Evolutionary conservation across 1,284 basidiomycete species (phyloP), one percentile per base, ranked within the genome.

Genomic region (Ustilago cynodontis): DNA sequence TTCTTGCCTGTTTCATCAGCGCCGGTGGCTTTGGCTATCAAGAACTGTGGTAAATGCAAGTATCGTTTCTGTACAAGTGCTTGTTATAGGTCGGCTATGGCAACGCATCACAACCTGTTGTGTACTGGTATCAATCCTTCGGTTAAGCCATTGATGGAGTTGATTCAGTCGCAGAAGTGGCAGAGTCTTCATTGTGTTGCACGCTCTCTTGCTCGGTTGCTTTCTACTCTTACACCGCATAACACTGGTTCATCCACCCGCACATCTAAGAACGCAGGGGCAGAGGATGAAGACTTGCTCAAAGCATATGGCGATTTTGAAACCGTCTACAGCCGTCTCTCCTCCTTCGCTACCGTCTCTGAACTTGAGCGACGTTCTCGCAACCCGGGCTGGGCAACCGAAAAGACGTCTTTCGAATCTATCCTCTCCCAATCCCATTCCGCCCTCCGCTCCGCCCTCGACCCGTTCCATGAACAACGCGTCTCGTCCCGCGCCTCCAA

Each of bases 51-150:
- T 51, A 61, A 47, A 20, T 77, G 71, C 78, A 88, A 89, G 14
- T 89, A 90, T 9, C 88, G 90, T 43, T 95, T 94, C 87, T 95
- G 94, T 87, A 93, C 90, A 73, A 89, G 92, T 3, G 88, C 93
- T 0, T 95, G 94, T 82, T 88, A 90, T 16, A 85, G 89, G 8
- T 89, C 91, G 20, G 89, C 90, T 0, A 73, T 80, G 5, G 88
- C 88, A 0, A 89, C 88, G 60, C 89, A 89, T 9, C 93, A 94
- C 73, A 89, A 91, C 0, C 87, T 95, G 1, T 88, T 95, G 10
- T 95, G 94, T 79, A 88, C 90, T 1, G 88, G 90, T 0, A 90
- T 91, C 62, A 95, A 94, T 81, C 92, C 92, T 0, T 90, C 89
- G 6, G 90, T 89, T 1, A 85, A 76, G 31, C 75, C 82, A 33